Base-by-base conservation (phyloP, 164 flowering plant species). In the Magnolia kwangsiensis region DNA sequence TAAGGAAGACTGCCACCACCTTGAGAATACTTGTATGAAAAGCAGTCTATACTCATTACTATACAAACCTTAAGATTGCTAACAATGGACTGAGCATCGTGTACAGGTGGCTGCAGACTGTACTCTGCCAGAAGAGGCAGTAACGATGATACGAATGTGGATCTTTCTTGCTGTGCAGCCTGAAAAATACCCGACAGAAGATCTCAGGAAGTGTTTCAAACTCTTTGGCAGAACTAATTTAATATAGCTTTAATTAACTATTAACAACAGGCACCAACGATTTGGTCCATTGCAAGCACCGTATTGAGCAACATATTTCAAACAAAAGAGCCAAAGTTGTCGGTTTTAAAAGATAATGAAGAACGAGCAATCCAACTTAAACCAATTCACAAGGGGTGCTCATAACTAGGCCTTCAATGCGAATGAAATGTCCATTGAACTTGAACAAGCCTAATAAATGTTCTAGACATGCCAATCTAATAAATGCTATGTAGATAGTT, bases 11-110 rank as follows among this genome's bases (percentile, higher is more conserved):
- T 5, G 45, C 45, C 45, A 37, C 45, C 45, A 37, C 45, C 45
- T 37, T 37, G 45, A 37, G 45, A 37, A 37, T 37, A 37, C 7
- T 37, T 50, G 29, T 5, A 63, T 4, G 77, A 63, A 23, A 24
- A 63, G 24, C 67, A 67, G 16, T 18, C 23, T 68, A 29, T 5
- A 45, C 7, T 73, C 18, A 16, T 11, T 31, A 5, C 50, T 1
- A 68, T 37, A 63, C 89, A 74, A 63, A 96, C 99, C 98, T 91
- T 96, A 78, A 96, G 86, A 85, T 88, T 88, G 85, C 90, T 88
- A 71, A 91, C 95, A 83, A 96, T 90, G 70, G 98, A 92, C 80
- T 91, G 97, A 67, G 99, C 97, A 90, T 96, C 98, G 69, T 79
- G 83, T 78, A 89, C 93, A 50, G 88, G 90, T 75, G 99, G 99